phyloP scores from a whole-genome alignment of 164 flowering plant species.

The Tetrastigma voinierianum region DNA sequence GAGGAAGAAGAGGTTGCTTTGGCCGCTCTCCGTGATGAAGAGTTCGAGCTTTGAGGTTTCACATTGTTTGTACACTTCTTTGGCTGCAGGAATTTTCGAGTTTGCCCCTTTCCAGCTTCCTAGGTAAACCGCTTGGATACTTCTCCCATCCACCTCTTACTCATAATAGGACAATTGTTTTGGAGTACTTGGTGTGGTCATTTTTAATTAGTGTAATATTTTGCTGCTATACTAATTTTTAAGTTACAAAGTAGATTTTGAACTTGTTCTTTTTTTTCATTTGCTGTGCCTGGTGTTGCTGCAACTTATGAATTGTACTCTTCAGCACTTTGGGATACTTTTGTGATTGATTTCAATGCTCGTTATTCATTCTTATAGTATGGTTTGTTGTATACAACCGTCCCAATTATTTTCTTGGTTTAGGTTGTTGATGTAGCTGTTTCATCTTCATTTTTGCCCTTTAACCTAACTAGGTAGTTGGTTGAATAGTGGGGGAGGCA shows the following conservation, averaged over 20 bases:
- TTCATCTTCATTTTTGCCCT: too few relatives aligned
- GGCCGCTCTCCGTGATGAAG: constrained; percentile 57
- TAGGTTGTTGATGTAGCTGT: too few relatives aligned
- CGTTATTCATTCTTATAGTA: too few relatives aligned
- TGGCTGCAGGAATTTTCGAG: not conserved
- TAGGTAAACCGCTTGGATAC: not conserved
- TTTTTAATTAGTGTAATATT: not conserved
- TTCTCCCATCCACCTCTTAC: not conserved
- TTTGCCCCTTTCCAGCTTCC: not conserved
- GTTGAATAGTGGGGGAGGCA: too few relatives aligned
- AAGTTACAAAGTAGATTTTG: not conserved
- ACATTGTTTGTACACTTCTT: too few relatives aligned
- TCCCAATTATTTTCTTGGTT: too few relatives aligned
- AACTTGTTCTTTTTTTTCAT: not conserved
- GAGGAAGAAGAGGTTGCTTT: constrained; percentile 80
- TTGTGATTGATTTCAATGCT: not conserved
- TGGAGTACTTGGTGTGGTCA: not conserved
- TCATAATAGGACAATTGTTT: not conserved
- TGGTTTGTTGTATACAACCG: too few relatives aligned
- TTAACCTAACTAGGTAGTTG: too few relatives aligned
- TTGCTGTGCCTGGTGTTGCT: not conserved
- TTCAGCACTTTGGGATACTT: not conserved
- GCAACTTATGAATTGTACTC: not conserved
- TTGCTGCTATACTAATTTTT: not conserved
- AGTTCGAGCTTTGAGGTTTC: constrained; percentile 58